Conservation (phyloP, 768 basidiomycete species). For the Trametes meyenii region DNA sequence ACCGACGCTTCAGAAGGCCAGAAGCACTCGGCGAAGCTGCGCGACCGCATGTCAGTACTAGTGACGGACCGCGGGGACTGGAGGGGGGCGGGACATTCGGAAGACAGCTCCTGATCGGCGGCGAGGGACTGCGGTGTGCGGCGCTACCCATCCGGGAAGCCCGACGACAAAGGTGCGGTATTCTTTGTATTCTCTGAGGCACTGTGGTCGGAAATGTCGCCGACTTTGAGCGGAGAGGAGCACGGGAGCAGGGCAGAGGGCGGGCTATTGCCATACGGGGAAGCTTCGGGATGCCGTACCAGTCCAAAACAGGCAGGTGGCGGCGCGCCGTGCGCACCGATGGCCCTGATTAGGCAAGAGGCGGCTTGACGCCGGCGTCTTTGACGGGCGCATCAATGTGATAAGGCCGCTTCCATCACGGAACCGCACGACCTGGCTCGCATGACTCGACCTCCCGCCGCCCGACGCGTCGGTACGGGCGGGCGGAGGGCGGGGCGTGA, state of each 20-base stretch:
- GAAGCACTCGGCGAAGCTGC: not conserved
- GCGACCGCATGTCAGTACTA: conserved; percentile 1
- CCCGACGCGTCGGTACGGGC: conserved; percentile 14
- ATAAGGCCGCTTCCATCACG: conserved; percentile 19
- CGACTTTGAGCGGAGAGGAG: conserved; percentile 5
- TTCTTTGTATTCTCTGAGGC: not conserved
- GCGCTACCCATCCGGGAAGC: conserved; percentile 5
- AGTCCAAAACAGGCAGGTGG: not conserved
- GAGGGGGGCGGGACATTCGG: conserved; percentile 3
- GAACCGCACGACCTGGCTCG: conserved; percentile 1
- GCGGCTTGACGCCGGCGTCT: conserved; percentile 8
- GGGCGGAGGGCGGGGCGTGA: conserved; percentile 2
- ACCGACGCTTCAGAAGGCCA: conserved; percentile 8
- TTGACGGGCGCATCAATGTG: not conserved
- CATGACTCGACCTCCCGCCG: conserved; percentile 25
- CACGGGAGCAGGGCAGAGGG: conserved; percentile 15
- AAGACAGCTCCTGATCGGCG: conserved; percentile 1
- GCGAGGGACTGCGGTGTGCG: not conserved
- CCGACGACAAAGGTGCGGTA: conserved; percentile 8
- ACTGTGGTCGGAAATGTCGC: not conserved
- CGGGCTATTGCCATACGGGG: conserved; percentile 5
- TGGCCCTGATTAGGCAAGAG: conserved; percentile 7
- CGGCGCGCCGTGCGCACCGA: not conserved
- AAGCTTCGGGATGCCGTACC: conserved; percentile 1
- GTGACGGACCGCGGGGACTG: not conserved